Conservation (phyloP, 2,329 filamentous ascomycete species). For the Pezicula carpinea region DNA sequence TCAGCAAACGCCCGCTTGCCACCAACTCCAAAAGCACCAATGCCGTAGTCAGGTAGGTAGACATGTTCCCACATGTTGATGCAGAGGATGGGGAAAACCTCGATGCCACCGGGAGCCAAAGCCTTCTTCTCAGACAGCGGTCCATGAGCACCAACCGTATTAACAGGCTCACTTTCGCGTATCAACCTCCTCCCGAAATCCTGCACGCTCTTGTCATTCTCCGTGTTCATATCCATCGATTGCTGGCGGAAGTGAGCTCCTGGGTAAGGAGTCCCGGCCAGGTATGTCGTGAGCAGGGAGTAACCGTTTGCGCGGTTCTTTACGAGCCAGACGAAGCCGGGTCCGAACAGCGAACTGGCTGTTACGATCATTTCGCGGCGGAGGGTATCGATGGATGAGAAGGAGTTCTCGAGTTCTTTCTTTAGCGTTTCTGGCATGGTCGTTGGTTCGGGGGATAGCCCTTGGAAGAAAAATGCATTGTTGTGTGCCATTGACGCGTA, state of each 20-base stretch:
- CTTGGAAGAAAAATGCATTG: conserved; percentile 76
- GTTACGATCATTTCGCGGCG: conserved; percentile 74
- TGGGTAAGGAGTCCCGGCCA: conserved; percentile 83
- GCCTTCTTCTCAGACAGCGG: conserved; percentile 26
- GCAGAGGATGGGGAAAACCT: conserved; percentile 75
- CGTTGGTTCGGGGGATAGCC: conserved; percentile 40
- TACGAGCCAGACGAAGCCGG: conserved; percentile 95
- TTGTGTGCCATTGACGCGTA: conserved; percentile 95
- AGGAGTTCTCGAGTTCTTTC: conserved; percentile 60
- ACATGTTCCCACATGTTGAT: conserved; percentile 96
- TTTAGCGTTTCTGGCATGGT: conserved; percentile 53
- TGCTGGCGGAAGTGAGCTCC: conserved; percentile 74
- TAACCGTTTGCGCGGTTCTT: conserved; percentile 40
- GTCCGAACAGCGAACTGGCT: conserved; percentile 89
- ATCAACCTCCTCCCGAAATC: conserved; percentile 35
- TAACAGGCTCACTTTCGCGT: conserved; percentile 29
- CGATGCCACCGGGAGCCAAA: conserved; percentile 60
- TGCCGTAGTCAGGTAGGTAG: conserved; percentile 77
- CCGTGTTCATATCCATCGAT: conserved; percentile 64
- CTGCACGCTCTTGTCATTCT: conserved; percentile 32
- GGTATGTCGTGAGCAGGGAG: conserved; percentile 82
- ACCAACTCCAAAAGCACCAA: conserved; percentile 49
- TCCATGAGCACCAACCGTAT: conserved; percentile 28
- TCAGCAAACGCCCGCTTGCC: conserved; percentile 75
- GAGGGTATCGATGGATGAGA: conserved; percentile 80